These are phyloP conservation scores for Colletotrichum echinochloae DNA, from an alignment of 2,329 filamentous ascomycete species.

Conservation along the genomic window DNA sequence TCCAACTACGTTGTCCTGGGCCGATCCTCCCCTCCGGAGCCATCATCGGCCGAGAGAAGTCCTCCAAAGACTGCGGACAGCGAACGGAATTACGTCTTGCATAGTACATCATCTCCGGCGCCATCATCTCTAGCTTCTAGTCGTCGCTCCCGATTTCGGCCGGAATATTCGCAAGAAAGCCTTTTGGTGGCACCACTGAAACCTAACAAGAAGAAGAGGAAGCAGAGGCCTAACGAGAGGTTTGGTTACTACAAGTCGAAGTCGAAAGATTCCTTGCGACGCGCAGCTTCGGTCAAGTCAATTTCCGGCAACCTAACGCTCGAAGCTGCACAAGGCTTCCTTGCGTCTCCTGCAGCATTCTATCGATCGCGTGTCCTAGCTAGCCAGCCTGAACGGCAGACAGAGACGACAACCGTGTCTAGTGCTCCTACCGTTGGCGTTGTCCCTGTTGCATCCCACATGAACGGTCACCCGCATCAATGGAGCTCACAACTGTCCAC, in stretches of 20 bases:
- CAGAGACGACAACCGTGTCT: slow-evolving; percentile 47
- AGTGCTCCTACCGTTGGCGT: neutral
- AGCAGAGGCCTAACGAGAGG: slow-evolving; percentile 61
- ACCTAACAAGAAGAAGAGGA: slow-evolving; percentile 58
- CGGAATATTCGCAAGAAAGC: slow-evolving; percentile 71
- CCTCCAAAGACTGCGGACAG: slow-evolving; percentile 53
- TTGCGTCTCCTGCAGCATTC: slow-evolving; percentile 55
- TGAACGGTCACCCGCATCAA: slow-evolving; percentile 65
- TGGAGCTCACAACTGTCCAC: slow-evolving; percentile 75
- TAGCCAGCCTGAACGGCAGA: slow-evolving; percentile 46
- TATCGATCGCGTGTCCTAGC: slow-evolving; percentile 51
- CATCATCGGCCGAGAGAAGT: slow-evolving; percentile 52
- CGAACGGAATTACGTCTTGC: slow-evolving; percentile 66
- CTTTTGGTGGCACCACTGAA: slow-evolving; percentile 68
- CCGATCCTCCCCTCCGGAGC: slow-evolving; percentile 61
- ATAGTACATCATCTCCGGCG: slow-evolving; percentile 58
- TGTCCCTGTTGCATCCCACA: slow-evolving; percentile 45
- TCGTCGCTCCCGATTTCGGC: slow-evolving; percentile 49
- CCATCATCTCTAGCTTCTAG: slow-evolving; percentile 53
- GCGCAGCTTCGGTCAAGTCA: slow-evolving; percentile 66
- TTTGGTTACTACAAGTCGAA: slow-evolving; percentile 62
- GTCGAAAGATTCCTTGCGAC: slow-evolving; percentile 64
- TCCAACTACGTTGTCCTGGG: slow-evolving; percentile 66
- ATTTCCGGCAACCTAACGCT: slow-evolving; percentile 66
- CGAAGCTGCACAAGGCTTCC: slow-evolving; percentile 56